Evolutionary conservation across 768 basidiomycete species (phyloP), one percentile per base, ranked within the genome.

Genomic region (Obba rivulosa): DNA sequence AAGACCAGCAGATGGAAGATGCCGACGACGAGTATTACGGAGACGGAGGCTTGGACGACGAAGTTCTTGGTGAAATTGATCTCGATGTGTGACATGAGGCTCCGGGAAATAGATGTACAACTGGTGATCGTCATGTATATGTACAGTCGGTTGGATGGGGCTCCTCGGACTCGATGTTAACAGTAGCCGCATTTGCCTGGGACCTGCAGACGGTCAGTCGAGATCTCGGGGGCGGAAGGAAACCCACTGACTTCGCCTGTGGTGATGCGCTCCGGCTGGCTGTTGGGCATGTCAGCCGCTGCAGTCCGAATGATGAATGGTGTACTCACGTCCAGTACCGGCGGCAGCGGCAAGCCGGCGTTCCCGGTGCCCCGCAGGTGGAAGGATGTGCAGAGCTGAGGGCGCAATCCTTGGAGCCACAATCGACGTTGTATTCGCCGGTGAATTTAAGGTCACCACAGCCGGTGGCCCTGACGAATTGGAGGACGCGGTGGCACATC

Each of bases 401-500:
- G 46, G 51, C 60, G 63, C 86, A 87, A 24, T 48, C 25, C 8
- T 41, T 28, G 31, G 60, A 57, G n/a, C 39, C 49, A 60, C 86
- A 87, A 66, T 87, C 86, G 66, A 75, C 44, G 59, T 66, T n/a
- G 39, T 45, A 40, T 46, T 80, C 70, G 47, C 63, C 60, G 50
- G 61, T 67, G 58, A 74, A 78, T 13, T 69, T 68, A 57, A 74
- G 66, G 62, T 85, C 83, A n/a, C 69, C 69, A 67, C 85, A 87
- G n/a, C 35, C 63, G 25, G 58, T 62, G 54, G 71, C 75, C 58
- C 69, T 73, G 48, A 62, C 65, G 63, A 84, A 77, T 55, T 66
- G 70, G 58, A 86, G 75, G 44, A 68, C 70, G 54, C 81, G 76
- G 63, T 80, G 77, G 69, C 85, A 87, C 85, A 87, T 87, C 56